Percentiles rank a stretch among this genome's conserved stretches.
Conservation (phyloP, 2,329 filamentous ascomycete species). For the Cercospora citrullina region DNA sequence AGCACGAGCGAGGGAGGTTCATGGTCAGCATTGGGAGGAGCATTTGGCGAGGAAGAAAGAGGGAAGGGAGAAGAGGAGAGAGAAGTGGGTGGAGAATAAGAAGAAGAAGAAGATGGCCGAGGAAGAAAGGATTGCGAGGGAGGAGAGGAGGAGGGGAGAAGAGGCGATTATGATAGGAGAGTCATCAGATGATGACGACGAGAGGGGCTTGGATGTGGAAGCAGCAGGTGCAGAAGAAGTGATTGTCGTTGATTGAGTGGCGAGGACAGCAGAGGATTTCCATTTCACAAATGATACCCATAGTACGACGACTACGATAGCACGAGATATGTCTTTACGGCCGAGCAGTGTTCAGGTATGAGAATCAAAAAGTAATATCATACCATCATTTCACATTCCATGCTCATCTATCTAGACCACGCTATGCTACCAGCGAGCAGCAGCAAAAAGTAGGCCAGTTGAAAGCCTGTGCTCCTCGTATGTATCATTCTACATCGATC, state of each 20-base stretch:
- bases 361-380: background rate
- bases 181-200: background rate
- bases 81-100: constrained; percentile 10
- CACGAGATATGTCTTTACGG: background rate
- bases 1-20: constrained; percentile 24
- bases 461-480: background rate
- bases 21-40: constrained; percentile 24
- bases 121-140: background rate
- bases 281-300: background rate
- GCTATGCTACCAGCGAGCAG: background rate
- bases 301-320: background rate
- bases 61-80: constrained; percentile 18
- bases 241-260: background rate
- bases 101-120: background rate
- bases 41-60: constrained; percentile 21
- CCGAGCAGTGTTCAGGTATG: background rate
- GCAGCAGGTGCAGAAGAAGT: background rate
- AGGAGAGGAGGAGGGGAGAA: background rate
- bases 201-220: background rate
- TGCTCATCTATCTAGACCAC: background rate
- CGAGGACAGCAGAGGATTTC: background rate
- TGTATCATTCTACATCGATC: background rate
- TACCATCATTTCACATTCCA: background rate
- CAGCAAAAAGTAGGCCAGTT: background rate
- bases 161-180: background rate